A percentile compares a stretch with the other conserved stretches of the same genome.
phyloP scores from a whole-genome alignment of 2,329 filamentous ascomycete genomes.

The Stachybotrys chlorohalonatus region DNA sequence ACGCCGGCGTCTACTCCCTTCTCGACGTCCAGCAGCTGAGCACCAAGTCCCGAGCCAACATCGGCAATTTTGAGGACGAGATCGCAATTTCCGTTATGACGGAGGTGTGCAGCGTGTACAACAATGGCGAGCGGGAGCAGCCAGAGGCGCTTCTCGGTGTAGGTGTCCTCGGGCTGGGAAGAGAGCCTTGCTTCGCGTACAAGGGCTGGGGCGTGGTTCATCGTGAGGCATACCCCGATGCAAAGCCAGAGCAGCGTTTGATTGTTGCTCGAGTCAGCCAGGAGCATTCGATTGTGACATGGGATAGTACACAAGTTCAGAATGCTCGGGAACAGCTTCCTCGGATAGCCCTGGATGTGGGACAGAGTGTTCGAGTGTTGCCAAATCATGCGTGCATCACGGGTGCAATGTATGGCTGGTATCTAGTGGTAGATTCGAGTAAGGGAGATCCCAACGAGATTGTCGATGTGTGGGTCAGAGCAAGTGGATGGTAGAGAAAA shows the following conservation, averaged over 20 bases:
- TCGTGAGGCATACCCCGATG: constrained; percentile 16
- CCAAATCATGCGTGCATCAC: constrained; percentile 59
- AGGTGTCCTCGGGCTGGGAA: constrained; percentile 48
- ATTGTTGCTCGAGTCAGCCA: constrained; percentile 55
- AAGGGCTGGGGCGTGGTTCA: constrained; percentile 51
- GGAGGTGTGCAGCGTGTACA: constrained; percentile 54
- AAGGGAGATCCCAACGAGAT: constrained; percentile 30
- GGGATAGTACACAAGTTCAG: constrained; percentile 35
- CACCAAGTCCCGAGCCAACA: constrained; percentile 31
- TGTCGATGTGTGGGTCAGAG: constrained; percentile 52
- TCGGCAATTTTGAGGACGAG: constrained; percentile 25
- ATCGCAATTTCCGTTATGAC: constrained; percentile 49
- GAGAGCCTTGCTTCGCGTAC: constrained; percentile 53
- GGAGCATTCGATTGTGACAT: constrained; percentile 52
- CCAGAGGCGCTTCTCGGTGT: constrained; percentile 48
- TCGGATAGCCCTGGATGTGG: constrained; percentile 34
- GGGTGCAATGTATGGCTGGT: constrained; percentile 51
- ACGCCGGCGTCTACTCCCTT: constrained; percentile 57
- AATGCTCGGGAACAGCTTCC: constrained; percentile 5
- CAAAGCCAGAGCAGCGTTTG: constrained; percentile 20
- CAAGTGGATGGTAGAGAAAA: constrained; percentile 36
- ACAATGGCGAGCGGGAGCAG: constrained; percentile 16
- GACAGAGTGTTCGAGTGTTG: constrained; percentile 33
- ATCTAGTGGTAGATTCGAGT: constrained; percentile 37
- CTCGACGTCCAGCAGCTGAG: constrained; percentile 58